Percentiles rank a stretch among this genome's conserved stretches.
Evolutionary conservation across 805 yeast species (phyloP).

Genomic region (Candida pseudofarinosa): DNA sequence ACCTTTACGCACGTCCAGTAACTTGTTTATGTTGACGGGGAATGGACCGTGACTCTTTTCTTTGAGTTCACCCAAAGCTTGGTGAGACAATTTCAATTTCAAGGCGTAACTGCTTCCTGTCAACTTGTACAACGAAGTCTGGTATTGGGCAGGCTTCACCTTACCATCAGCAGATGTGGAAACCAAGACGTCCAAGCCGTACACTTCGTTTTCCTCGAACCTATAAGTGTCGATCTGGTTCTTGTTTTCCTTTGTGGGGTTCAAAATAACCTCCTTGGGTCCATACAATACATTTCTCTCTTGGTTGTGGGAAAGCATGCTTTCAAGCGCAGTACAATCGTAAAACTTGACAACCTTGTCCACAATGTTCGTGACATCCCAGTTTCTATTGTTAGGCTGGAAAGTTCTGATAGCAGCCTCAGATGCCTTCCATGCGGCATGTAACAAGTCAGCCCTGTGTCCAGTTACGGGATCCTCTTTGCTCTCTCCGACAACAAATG

Average conservation of each 20-base stretch:
- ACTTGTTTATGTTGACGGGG: conserved; percentile 65
- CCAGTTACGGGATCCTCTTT: conserved; percentile 44
- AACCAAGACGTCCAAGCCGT: conserved; percentile 68
- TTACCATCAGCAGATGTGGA: conserved; percentile 64
- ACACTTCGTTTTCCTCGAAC: conserved; percentile 74
- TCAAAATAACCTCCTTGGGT: conserved; percentile 69
- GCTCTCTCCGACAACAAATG: conserved; percentile 57
- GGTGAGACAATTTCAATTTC: conserved; percentile 68
- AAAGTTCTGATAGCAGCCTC: conserved; percentile 73
- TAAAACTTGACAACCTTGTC: conserved; percentile 56
- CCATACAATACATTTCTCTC: conserved; percentile 65
- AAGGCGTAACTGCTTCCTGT: conserved; percentile 65
- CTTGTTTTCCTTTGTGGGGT: conserved; percentile 67
- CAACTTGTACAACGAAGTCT: conserved; percentile 68
- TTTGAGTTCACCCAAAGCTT: conserved; percentile 63
- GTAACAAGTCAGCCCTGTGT: conserved; percentile 59
- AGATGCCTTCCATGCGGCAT: conserved; percentile 73
- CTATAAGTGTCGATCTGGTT: conserved; percentile 57
- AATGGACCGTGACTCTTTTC: conserved; percentile 55
- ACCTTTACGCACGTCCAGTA: conserved; percentile 66
- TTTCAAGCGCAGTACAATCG: conserved; percentile 62
- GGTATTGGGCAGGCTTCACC: conserved; percentile 53
- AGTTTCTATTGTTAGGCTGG: conserved; percentile 64
- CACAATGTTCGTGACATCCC: conserved; percentile 70
- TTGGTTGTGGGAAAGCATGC: conserved; percentile 74